Evolutionary conservation across 768 basidiomycete species (phyloP).

Genomic region (Hygrophoropsis aurantiaca): DNA sequence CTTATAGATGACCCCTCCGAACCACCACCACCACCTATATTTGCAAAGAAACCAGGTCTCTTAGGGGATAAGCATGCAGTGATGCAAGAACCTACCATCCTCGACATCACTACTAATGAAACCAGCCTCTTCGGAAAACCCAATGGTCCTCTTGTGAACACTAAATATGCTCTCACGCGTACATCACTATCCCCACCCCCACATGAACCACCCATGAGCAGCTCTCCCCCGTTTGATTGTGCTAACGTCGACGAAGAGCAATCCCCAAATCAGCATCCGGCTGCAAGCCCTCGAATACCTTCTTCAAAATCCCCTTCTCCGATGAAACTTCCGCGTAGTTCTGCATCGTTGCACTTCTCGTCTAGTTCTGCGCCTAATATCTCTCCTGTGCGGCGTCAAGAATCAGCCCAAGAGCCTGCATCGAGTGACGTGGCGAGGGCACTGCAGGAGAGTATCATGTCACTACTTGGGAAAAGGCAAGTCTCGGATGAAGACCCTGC

Average conservation of each 20-base stretch:
- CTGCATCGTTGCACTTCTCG: slow-evolving; percentile 13
- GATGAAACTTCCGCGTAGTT: slow-evolving; percentile 41
- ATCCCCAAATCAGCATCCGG: slow-evolving; percentile 10
- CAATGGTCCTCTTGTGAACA: slow-evolving; percentile 25
- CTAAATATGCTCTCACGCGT: slow-evolving; percentile 7
- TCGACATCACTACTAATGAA: slow-evolving; percentile 8
- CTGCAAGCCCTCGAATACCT: slow-evolving; percentile 41
- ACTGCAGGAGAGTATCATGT: slow-evolving; percentile 67
- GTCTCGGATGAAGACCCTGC: slow-evolving; percentile 40
- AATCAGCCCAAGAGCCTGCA: slow-evolving; percentile 30
- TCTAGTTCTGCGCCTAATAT: no score
- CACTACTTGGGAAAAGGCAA: slow-evolving; percentile 67
- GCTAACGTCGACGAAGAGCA: not conserved
- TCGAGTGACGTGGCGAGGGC: slow-evolving; percentile 52
- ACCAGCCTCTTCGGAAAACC: slow-evolving; percentile 33
- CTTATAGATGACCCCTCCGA: slow-evolving; percentile 5
- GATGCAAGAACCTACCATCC: slow-evolving; percentile 1
- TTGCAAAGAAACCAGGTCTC: slow-evolving; percentile 18
- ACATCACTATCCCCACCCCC: slow-evolving; percentile 15
- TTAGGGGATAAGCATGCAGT: slow-evolving; percentile 15
- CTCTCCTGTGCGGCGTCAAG: slow-evolving; percentile 35
- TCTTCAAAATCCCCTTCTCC: slow-evolving; percentile 59
- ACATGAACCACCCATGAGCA: slow-evolving; percentile 27
- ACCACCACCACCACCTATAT: slow-evolving; percentile 15
- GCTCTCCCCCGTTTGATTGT: slow-evolving; percentile 19